Evolutionary conservation across 164 flowering plant species (phyloP).

Genomic region (Liquidambar formosana): DNA sequence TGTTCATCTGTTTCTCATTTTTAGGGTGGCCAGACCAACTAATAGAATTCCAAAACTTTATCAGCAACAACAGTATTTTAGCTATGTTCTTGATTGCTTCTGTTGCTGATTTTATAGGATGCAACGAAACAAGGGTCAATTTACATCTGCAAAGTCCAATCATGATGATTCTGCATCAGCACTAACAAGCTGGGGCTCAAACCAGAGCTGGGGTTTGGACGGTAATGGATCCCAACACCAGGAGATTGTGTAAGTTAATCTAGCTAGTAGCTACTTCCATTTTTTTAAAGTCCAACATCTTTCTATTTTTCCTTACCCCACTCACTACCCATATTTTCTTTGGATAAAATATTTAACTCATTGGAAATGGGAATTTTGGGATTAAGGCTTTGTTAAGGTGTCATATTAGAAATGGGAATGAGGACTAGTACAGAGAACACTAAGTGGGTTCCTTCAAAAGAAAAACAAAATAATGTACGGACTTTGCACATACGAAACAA

Average conservation of each 20-base stretch:
- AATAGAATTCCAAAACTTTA: not conserved
- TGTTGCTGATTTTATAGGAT: conserved; percentile 41
- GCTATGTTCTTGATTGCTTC: not conserved
- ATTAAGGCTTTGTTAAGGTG: too few relatives aligned
- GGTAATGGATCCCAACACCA: conserved; percentile 45
- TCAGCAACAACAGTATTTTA: not conserved
- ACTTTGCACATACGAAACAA: too few relatives aligned
- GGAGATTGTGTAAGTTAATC: conserved; percentile 51
- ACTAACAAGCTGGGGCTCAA: conserved; percentile 48
- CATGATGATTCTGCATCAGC: conserved; percentile 47
- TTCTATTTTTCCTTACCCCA: not conserved
- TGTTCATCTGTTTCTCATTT: too few relatives aligned
- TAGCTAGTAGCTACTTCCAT: not conserved
- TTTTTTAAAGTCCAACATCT: not conserved
- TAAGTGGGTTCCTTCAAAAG: too few relatives aligned
- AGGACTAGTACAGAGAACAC: too few relatives aligned
- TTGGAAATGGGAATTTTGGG: too few relatives aligned
- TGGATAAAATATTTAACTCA: too few relatives aligned
- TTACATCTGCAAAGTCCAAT: conserved; percentile 62
- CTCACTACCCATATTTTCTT: not conserved
- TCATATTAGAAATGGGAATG: too few relatives aligned
- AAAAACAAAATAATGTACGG: too few relatives aligned
- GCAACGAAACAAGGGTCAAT: conserved; percentile 80
- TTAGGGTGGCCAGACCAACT: not conserved
- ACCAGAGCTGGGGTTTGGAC: conserved; percentile 41